Evolutionary conservation across 73 alveolate species (phyloP), one percentile per base, ranked within the genome.

Genomic region (Blepharisma stoltei): DNA sequence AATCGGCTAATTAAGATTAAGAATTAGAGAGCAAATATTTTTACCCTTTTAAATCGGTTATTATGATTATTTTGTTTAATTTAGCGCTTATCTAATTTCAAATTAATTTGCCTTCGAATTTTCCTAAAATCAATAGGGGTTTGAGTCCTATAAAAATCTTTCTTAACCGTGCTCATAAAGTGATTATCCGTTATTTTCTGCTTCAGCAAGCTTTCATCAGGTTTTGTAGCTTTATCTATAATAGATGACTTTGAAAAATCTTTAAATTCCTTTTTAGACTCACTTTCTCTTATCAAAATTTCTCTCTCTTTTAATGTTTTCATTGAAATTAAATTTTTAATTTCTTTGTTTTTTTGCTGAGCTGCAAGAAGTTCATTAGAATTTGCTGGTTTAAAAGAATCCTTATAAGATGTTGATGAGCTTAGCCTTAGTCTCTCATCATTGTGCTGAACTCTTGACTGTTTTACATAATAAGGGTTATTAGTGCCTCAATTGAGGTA

Each of bases 171-270:
- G 14, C 46, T 60, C 73, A 60, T 38, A 25, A 14, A 60, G 5
- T 60, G 73, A 60, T 60, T 60, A 60, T 60, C 73, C 14, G 23
- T 38, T 9, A 11, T 20, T 38, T 60, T 60, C 73, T 14, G 14
- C 5, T 38, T 60, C 46, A 38, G 73, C 14, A 60, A 8, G 11
- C 14, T 11, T 20, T 25, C 46, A 18, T 60, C 73, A 60, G 73
- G 73, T 60, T 60, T 60, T 14, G 14, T 14, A 1, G 46, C 73
- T 25, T 60, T n/a, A 9, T 60, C 73, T 25, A n/a, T 60, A 14
- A 20, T 25, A 14, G 18, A 14, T 60, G 14, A 14, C 23, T 25
- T 60, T 14, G 49, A 20, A 60, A 18, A 25, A 25, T 60, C 73
- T n/a, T 14, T 38, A 60, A 60, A 60, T 60, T 60, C 73, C 5